Conservation (phyloP, 805 yeast species). For the Schizosaccharomyces octosporus region DNA sequence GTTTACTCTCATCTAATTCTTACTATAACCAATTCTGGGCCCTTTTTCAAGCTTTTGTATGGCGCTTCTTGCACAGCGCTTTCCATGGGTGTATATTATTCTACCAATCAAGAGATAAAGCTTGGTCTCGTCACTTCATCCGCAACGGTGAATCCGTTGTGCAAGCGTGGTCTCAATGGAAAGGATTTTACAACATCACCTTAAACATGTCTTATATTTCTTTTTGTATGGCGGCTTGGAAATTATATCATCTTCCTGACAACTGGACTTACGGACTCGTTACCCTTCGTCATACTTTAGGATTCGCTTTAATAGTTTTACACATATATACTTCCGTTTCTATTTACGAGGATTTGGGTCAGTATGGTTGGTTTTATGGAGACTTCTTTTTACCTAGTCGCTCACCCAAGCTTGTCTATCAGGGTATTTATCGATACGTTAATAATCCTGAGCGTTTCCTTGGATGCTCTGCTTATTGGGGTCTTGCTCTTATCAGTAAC, state of each 20-base stretch:
- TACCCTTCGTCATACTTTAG: constrained; percentile 33
- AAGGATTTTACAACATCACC: constrained; percentile 30
- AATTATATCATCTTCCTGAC: constrained; percentile 5
- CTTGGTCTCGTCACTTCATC: constrained; percentile 40
- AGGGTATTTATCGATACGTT: constrained; percentile 59
- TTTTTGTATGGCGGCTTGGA: constrained; percentile 16
- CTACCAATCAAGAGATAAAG: constrained; percentile 33
- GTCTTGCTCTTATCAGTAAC: constrained; percentile 32
- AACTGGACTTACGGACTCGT: background rate
- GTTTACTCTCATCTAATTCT: background rate
- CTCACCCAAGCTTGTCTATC: constrained; percentile 33
- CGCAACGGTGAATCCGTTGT: constrained; percentile 39
- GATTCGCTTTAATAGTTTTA: constrained; percentile 27
- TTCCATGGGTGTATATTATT: constrained; percentile 27
- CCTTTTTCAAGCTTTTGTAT: constrained; percentile 19
- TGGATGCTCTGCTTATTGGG: constrained; percentile 64
- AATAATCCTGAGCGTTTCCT: constrained; percentile 62
- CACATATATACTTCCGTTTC: constrained; percentile 50
- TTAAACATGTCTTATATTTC: constrained; percentile 35
- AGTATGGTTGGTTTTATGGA: constrained; percentile 78
- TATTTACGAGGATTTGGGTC: constrained; percentile 46
- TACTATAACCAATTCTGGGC: constrained; percentile 11
- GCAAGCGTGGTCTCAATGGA: constrained; percentile 51
- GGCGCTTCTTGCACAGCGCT: constrained; percentile 27
- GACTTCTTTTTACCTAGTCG: constrained; percentile 43